Percentiles rank a stretch among this genome's conserved stretches.
These are phyloP conservation scores for Crataegus laevigata DNA, from an alignment of 306 rosid species.

Conservation along the genomic window DNA sequence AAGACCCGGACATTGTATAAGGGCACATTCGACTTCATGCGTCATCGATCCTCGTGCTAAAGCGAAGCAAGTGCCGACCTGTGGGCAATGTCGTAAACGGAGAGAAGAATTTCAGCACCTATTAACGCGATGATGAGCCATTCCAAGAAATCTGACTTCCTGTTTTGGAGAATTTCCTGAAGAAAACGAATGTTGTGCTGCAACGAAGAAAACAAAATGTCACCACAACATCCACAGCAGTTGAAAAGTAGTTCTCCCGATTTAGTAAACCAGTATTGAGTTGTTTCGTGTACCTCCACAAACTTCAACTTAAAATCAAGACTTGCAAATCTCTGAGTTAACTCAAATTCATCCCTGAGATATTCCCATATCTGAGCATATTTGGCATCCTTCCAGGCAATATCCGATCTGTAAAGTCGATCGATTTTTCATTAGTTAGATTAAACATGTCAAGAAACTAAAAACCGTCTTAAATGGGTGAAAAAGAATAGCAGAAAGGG, in stretches of 20 bases:
- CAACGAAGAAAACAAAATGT: neutral
- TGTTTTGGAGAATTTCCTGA: conserved; percentile 92
- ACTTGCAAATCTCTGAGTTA: conserved; percentile 92
- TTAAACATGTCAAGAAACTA: neutral
- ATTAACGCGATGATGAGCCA: conserved; percentile 94
- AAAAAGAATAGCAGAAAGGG: neutral
- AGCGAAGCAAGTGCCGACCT: conserved; percentile 51
- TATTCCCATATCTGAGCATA: conserved; percentile 99
- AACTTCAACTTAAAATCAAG: conserved; percentile 96
- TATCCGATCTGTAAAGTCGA: conserved; percentile 68
- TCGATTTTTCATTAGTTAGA: neutral
- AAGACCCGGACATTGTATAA: neutral
- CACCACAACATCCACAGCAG: neutral
- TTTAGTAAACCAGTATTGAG: neutral
- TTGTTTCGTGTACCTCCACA: conserved; percentile 58
- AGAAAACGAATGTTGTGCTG: conserved; percentile 97
- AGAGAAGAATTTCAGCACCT: conserved; percentile 87
- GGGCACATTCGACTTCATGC: neutral
- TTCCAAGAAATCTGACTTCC: conserved; percentile 91
- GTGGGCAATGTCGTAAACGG: conserved; percentile 74
- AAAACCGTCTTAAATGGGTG: neutral
- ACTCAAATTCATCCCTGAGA: conserved; percentile 89
- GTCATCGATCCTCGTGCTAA: conserved; percentile 24
- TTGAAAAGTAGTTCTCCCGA: neutral
- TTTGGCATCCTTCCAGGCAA: conserved; percentile 99